These are phyloP conservation scores for Pleodorina starrii DNA, from an alignment of 139 green algal genomes.

Conservation along the genomic window DNA sequence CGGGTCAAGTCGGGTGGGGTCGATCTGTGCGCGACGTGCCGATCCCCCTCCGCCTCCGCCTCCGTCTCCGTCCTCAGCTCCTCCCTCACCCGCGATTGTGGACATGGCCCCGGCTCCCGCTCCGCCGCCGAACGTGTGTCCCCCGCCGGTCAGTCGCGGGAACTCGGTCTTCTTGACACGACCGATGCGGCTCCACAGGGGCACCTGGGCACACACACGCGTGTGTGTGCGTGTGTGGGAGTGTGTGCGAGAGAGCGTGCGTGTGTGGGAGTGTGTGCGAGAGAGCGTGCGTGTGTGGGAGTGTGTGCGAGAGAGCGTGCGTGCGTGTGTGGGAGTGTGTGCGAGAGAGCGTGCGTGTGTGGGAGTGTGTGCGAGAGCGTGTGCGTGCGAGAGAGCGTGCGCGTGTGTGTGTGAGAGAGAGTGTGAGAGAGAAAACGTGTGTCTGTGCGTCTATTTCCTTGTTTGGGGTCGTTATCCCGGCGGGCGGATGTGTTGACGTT, in stretches of 20 bases:
- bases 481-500: too few species aligned
- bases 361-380: too few species aligned
- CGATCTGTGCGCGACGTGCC: too few species aligned
- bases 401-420: background rate
- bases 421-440: background rate
- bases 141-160: slow-evolving; percentile 88
- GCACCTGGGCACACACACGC: slow-evolving; percentile 78
- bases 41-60: background rate
- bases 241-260: background rate
- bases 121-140: slow-evolving; percentile 88
- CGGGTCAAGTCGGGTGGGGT: too few species aligned
- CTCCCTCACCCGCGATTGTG: slow-evolving; percentile 51
- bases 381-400: too few species aligned
- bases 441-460: too few species aligned
- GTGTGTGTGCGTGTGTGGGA: background rate
- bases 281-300: too few species aligned
- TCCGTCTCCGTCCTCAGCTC: background rate
- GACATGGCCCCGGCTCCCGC: slow-evolving; percentile 82
- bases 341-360: too few species aligned
- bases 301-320: too few species aligned
- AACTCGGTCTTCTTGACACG: slow-evolving; percentile 91
- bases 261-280: background rate
- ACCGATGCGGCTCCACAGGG: slow-evolving; percentile 94
- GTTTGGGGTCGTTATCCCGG: too few species aligned
- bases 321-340: too few species aligned